phyloP scores from a whole-genome alignment of 495 filamentous ascomycete genomes.

The Oidiodendron maius region DNA sequence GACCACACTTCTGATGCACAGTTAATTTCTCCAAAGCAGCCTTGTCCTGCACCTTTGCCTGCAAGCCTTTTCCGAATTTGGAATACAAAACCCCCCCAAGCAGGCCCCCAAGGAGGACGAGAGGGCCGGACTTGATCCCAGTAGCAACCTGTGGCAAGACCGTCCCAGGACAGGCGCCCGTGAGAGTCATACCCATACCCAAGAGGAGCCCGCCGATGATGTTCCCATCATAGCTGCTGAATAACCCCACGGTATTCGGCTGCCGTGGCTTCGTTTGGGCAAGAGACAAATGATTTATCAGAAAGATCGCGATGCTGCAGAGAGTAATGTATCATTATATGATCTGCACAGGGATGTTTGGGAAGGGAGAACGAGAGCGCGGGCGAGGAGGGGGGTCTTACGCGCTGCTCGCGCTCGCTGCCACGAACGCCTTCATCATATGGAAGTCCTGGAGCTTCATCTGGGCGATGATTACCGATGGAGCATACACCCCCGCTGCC shows the following conservation, averaged over 20 bases:
- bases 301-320: slow-evolving; percentile 20
- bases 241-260: slow-evolving; percentile 27
- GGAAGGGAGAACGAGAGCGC: not conserved
- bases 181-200: slow-evolving; percentile 47
- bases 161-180: slow-evolving; percentile 52
- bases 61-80: not conserved
- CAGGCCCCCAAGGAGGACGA: slow-evolving; percentile 34
- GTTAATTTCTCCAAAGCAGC: slow-evolving; percentile 1
- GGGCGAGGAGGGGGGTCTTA: slow-evolving; percentile 26
- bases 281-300: slow-evolving; percentile 29
- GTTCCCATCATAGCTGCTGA: slow-evolving; percentile 45
- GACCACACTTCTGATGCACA: not conserved
- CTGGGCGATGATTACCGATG: slow-evolving; percentile 45
- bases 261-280: slow-evolving; percentile 6
- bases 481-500: slow-evolving; percentile 44
- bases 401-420: slow-evolving; percentile 48
- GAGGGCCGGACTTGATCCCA: slow-evolving; percentile 38
- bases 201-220: slow-evolving; percentile 48
- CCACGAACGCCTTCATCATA: slow-evolving; percentile 52
- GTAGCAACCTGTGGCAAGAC: slow-evolving; percentile 45
- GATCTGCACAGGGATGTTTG: no score
- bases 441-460: slow-evolving; percentile 48
- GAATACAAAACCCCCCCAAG: slow-evolving; percentile 34
- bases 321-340: not conserved
- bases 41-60: not conserved